A percentile compares a stretch with the other conserved stretches of the same genome.
Conservation (phyloP, 1,139 yeast genomes). For the Kluyveromyces sp. region DNA sequence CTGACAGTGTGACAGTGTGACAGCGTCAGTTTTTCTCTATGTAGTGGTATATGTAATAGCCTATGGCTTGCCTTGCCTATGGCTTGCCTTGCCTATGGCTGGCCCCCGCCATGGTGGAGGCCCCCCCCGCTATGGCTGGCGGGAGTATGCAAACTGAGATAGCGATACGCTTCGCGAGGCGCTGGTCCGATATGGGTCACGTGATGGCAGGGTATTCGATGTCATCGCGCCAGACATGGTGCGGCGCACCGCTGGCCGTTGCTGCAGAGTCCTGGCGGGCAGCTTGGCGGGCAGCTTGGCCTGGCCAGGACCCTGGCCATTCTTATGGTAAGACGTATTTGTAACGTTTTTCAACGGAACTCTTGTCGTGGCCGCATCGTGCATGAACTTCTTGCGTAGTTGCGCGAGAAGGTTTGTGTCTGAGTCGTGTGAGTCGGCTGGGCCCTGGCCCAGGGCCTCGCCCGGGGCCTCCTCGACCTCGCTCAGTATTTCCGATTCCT, state of each 20-base stretch:
- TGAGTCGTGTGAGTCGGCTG: neutral
- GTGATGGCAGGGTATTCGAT: neutral
- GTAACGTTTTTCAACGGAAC: constrained; percentile 4
- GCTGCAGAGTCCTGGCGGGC: neutral
- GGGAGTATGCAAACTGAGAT: constrained; percentile 12
- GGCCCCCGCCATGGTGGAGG: neutral
- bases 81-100: no score
- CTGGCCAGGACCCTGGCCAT: neutral
- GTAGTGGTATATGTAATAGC: no score
- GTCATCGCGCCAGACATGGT: constrained; percentile 5
- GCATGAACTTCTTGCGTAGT: constrained; percentile 9
- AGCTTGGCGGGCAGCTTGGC: neutral
- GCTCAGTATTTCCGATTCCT: constrained; percentile 13
- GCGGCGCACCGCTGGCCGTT: constrained; percentile 3
- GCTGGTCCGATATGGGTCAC: neutral
- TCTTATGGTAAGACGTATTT: neutral
- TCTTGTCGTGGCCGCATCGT: neutral
- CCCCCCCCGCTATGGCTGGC: neutral
- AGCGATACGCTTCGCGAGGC: constrained; percentile 3
- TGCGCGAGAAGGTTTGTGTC: constrained; percentile 5
- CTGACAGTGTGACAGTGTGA: no score
- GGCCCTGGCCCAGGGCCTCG: neutral
- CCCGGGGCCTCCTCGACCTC: constrained; percentile 11
- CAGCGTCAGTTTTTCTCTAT: no score
- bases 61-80: no score